These are phyloP conservation scores for Aspergillus brunneoviolaceus DNA, from an alignment of 2,329 filamentous ascomycete genomes.

Conservation along the genomic window DNA sequence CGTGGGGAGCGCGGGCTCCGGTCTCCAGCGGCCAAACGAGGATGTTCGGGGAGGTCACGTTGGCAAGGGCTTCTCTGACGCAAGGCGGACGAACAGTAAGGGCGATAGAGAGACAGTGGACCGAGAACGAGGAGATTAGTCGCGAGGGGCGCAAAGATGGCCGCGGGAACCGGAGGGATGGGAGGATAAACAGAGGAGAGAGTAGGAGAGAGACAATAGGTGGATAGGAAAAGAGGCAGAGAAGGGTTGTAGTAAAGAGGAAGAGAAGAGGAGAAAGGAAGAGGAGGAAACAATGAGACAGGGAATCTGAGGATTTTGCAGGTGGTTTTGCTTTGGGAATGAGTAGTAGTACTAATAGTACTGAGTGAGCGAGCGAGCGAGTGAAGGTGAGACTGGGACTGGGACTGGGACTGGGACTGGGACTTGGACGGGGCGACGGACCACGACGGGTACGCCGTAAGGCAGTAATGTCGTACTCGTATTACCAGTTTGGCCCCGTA, in stretches of 20 bases:
- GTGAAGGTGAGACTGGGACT: constrained; percentile 4
- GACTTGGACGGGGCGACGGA: constrained; percentile 20
- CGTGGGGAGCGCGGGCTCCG: constrained; percentile 19
- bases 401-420: neutral
- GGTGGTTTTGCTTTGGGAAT: neutral
- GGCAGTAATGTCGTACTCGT: constrained; percentile 21
- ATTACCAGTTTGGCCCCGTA: constrained; percentile 27
- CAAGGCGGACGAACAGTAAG: constrained; percentile 30
- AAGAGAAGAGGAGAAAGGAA: constrained; percentile 12
- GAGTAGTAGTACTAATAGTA: too few relatives aligned
- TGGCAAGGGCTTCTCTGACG: constrained; percentile 30
- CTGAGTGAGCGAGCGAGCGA: too few relatives aligned
- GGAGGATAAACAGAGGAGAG: constrained; percentile 1
- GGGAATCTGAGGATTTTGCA: constrained; percentile 14
- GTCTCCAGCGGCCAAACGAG: constrained; percentile 27
- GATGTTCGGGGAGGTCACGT: constrained; percentile 28
- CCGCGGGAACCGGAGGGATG: constrained; percentile 25
- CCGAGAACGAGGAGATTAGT: constrained; percentile 21
- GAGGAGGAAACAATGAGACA: constrained; percentile 16
- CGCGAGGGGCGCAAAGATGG: constrained; percentile 20
- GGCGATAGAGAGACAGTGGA: constrained; percentile 19
- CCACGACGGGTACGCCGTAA: constrained; percentile 18
- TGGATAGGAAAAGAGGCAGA: constrained; percentile 15
- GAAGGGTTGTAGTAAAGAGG: constrained; percentile 8
- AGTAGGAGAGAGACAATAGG: constrained; percentile 6